Evolutionary conservation across 1,139 yeast genomes (phyloP), one percentile per base, ranked within the genome.

Genomic region (Arxiozyma slooffiae): DNA sequence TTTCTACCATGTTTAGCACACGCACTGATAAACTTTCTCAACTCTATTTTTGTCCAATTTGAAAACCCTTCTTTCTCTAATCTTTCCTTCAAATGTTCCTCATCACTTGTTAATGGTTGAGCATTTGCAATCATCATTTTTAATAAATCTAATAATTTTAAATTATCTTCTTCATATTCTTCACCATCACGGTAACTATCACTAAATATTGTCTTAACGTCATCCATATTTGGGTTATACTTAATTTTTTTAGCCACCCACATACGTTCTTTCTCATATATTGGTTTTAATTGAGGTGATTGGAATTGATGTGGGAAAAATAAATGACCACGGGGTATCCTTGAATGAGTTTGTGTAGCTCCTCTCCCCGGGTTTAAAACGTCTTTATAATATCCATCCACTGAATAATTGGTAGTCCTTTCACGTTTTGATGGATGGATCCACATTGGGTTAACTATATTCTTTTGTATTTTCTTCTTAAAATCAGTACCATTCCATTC

Each of bases 401-500:
- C 81, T 2, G 85, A 80, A 65, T 85, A 85, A 60, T 84, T 85
- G 56, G 83, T 87, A 61, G 83, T 84, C 55, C 92, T 75, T 66
- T 84, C 92, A 70, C 94, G 77, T 62, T 82, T 84, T 1, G 86
- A 78, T 1, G 90, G 89, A 55, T 83, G 80, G 53, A 84, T 80
- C 87, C 87, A 82, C 55, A 74, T 43, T 3, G 65, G 64, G 41
- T 66, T 66, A 26, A 70, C 61, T 30, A 72, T 69, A 21, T 73
- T 71, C 41, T 75, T 65, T 45, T 71, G 69, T 39, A 75, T 75
- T 57, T 81, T 82, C 72, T 83, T 84, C 66, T 82, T 82, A 70
- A 84, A 85, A 61, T 82, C 84, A 56, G 82, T 81, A 46, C 95
- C 95, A 65, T 85, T 82, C 95, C 95, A 85, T 67, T 85, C 92